Percentiles rank a stretch among this genome's conserved stretches.
These are phyloP conservation scores for Pseudocercospora crystallina DNA, from an alignment of 2,329 filamentous ascomycete genomes.

Conservation along the genomic window DNA sequence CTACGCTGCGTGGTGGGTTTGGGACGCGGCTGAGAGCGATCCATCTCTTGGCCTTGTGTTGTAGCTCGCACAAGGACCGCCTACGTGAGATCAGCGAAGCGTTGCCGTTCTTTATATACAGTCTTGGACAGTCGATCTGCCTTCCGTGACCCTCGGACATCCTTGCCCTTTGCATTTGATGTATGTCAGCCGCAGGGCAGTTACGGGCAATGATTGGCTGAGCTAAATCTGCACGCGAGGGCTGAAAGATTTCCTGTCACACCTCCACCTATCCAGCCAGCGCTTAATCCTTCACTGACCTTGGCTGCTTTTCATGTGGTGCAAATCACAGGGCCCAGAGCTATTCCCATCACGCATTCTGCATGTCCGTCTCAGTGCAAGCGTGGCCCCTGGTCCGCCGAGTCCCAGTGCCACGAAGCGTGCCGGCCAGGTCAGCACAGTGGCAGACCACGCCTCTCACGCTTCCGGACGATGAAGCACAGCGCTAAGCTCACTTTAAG, in stretches of 20 bases:
- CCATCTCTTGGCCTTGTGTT: too few relatives aligned
- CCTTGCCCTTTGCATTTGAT: too few relatives aligned
- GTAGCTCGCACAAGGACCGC: too few relatives aligned
- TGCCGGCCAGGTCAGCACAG: background rate
- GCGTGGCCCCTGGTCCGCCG: constrained; percentile 3
- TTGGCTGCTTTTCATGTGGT: constrained; percentile 15
- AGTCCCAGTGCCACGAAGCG: background rate
- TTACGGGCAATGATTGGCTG: constrained; percentile 3
- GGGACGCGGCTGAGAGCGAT: too few relatives aligned
- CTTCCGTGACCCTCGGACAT: too few relatives aligned
- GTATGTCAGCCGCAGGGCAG: constrained; percentile 1
- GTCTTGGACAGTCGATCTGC: too few relatives aligned
- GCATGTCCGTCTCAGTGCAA: constrained; percentile 8
- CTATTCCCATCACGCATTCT: constrained; percentile 17
- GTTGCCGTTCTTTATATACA: too few relatives aligned
- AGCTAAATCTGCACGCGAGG: background rate
- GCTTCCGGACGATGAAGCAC: background rate
- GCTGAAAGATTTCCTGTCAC: background rate
- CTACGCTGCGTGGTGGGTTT: too few relatives aligned
- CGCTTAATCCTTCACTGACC: constrained; percentile 17
- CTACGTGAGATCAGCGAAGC: too few relatives aligned
- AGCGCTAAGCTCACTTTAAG: constrained; percentile 11
- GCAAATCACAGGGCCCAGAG: constrained; percentile 10
- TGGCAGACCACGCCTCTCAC: background rate
- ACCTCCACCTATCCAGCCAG: constrained; percentile 8